These are phyloP conservation scores for Sphagnum contortum DNA, from an alignment of 225 moss, liverwort and hornwort genomes.

Conservation along the genomic window DNA sequence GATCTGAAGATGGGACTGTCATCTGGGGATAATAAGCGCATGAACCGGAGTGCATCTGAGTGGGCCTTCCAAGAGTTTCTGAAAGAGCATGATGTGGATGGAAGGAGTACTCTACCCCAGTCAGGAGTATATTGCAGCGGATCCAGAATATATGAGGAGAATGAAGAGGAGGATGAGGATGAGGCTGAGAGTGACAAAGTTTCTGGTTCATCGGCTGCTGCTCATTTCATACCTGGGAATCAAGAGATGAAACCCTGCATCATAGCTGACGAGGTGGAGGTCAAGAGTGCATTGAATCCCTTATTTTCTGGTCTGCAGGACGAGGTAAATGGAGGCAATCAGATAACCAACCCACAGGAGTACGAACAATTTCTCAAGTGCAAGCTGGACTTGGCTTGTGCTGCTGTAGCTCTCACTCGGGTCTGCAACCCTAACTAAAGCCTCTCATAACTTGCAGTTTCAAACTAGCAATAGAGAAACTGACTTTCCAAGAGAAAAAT, in stretches of 20 bases:
- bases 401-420: slow-evolving; percentile 70
- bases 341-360: slow-evolving; percentile 49
- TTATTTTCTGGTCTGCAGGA: slow-evolving; percentile 74
- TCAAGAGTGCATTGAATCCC: slow-evolving; percentile 73
- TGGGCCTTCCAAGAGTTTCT: slow-evolving; percentile 89
- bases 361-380: slow-evolving; percentile 61
- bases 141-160: slow-evolving; percentile 16
- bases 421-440: slow-evolving; percentile 15
- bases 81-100: slow-evolving; percentile 19
- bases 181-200: neutral
- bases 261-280: slow-evolving; percentile 14
- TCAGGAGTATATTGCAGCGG: slow-evolving; percentile 2
- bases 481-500: neutral
- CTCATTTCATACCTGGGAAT: neutral
- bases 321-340: slow-evolving; percentile 46
- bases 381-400: slow-evolving; percentile 74
- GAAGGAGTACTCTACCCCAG: neutral
- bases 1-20: neutral
- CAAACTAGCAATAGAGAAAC: slow-evolving; percentile 3
- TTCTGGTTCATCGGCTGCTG: neutral
- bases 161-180: slow-evolving; percentile 8
- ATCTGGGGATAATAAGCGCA: slow-evolving; percentile 31
- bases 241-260: neutral
- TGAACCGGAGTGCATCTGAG: slow-evolving; percentile 81
- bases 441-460: slow-evolving; percentile 10